A percentile compares a stretch with the other conserved stretches of the same genome.
Conservation (phyloP, 2,329 filamentous ascomycete genomes). For the Paradendryphiella salina region DNA sequence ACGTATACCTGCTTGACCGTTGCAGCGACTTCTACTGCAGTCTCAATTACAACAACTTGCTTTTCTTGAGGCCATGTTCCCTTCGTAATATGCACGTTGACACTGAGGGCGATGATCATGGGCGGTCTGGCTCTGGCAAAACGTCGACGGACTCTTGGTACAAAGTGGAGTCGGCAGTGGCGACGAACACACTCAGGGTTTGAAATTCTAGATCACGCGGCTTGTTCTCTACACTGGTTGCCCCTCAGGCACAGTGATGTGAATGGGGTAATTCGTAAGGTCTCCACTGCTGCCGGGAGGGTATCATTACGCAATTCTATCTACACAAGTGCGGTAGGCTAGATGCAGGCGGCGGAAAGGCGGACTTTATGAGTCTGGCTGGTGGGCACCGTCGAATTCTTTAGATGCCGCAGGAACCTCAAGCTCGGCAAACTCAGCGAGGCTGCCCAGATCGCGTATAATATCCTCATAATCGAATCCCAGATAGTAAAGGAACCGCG, state of each 20-base stretch:
- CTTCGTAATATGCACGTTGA: constrained; percentile 13
- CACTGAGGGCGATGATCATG: constrained; percentile 6
- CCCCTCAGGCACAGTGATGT: neutral
- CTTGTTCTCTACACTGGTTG: constrained; percentile 2
- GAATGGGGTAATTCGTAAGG: neutral
- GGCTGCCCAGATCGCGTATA: constrained; percentile 35
- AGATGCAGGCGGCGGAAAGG: constrained; percentile 27
- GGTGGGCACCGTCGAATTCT: constrained; percentile 14
- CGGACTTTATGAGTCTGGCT: constrained; percentile 9
- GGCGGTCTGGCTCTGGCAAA: constrained; percentile 13
- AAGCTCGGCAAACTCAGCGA: constrained; percentile 38
- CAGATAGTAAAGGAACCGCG: constrained; percentile 35
- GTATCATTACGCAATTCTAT: constrained; percentile 25
- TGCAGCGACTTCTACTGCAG: constrained; percentile 1
- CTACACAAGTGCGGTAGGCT: constrained; percentile 16
- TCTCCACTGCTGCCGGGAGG: neutral
- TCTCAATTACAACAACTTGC: constrained; percentile 5
- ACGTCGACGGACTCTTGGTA: constrained; percentile 8
- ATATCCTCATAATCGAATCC: constrained; percentile 43
- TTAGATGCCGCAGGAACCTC: constrained; percentile 28
- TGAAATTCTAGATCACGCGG: constrained; percentile 12
- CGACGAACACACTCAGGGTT: constrained; percentile 25
- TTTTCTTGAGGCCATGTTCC: constrained; percentile 6
- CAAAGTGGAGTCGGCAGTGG: constrained; percentile 19
- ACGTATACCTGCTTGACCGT: constrained; percentile 4